These are phyloP conservation scores for Trypanosoma lewisi DNA, from an alignment of 208 protist genomes.

Conservation along the genomic window DNA sequence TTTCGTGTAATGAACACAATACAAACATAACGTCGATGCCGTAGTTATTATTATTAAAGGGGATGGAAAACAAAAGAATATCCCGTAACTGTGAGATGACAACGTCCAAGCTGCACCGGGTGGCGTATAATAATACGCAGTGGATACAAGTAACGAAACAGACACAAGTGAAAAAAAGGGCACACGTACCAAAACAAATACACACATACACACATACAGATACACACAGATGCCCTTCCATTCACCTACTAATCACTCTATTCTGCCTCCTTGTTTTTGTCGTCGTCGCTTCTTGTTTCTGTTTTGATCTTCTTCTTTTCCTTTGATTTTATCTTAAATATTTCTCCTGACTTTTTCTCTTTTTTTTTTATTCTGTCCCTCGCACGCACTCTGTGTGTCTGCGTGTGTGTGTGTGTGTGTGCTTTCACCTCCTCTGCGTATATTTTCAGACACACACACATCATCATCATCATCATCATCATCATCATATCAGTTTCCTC, in stretches of 20 bases:
- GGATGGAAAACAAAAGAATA: background rate
- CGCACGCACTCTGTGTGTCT: constrained; percentile 10
- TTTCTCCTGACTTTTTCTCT: constrained; percentile 1
- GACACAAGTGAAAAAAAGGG: too few relatives aligned
- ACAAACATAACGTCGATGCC: too few relatives aligned
- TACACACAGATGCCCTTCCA: background rate
- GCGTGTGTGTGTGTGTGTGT: constrained; percentile 11
- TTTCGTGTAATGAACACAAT: too few relatives aligned
- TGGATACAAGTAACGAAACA: too few relatives aligned
- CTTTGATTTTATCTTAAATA: background rate
- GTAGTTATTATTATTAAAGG: too few relatives aligned
- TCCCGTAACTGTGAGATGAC: background rate
- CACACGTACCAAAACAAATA: background rate
- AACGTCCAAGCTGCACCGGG: background rate
- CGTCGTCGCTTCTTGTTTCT: background rate
- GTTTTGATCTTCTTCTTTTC: background rate
- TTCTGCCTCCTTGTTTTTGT: background rate
- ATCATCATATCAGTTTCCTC: too few relatives aligned
- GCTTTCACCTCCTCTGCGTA: too few relatives aligned
- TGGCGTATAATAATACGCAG: background rate
- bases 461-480: too few relatives aligned
- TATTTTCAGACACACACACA: too few relatives aligned
- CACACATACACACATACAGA: background rate
- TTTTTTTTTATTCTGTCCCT: constrained; percentile 13
- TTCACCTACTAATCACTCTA: background rate